These are phyloP conservation scores for Larix kaempferi DNA, from an alignment of 75 land plant species.

Conservation along the genomic window DNA sequence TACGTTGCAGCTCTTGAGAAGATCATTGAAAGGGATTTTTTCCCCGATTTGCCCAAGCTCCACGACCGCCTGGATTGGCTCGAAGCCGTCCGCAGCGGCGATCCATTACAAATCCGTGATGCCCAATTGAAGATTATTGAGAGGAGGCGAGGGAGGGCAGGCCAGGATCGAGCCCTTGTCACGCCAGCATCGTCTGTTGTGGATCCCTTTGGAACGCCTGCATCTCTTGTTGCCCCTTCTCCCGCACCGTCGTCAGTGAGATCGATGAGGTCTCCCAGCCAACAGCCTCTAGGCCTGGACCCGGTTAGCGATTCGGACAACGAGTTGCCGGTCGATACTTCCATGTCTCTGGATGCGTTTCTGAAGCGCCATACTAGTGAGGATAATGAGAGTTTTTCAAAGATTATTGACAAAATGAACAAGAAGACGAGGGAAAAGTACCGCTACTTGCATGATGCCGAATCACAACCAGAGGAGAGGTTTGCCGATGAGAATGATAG, in stretches of 20 bases:
- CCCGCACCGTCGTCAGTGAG: slow-evolving; percentile 10
- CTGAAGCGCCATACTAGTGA: slow-evolving; percentile 81
- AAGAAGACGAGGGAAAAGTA: slow-evolving; percentile 74
- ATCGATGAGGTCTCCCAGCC: slow-evolving; percentile 14
- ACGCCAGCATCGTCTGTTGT: slow-evolving; percentile 10
- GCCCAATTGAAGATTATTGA: slow-evolving; percentile 93
- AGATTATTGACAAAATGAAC: slow-evolving; percentile 84
- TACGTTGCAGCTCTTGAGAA: slow-evolving; percentile 92
- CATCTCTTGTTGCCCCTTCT: slow-evolving; percentile 25
- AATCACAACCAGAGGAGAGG: slow-evolving; percentile 21
- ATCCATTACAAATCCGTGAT: slow-evolving; percentile 83
- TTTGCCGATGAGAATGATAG: slow-evolving; percentile 38
- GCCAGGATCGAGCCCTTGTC: slow-evolving; percentile 10
- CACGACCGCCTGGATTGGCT: slow-evolving; percentile 96
- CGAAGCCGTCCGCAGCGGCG: slow-evolving; percentile 80
- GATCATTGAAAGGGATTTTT: slow-evolving; percentile 95
- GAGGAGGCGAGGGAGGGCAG: slow-evolving; percentile 36
- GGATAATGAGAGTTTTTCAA: slow-evolving; percentile 84
- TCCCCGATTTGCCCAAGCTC: slow-evolving; percentile 93
- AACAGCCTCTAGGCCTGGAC: slow-evolving; percentile 13
- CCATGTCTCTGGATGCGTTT: slow-evolving; percentile 70
- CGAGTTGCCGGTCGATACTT: slow-evolving; percentile 23
- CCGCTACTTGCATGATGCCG: slow-evolving; percentile 38
- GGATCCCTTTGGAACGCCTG: slow-evolving; percentile 32
- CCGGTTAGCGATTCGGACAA: not conserved